A percentile compares a stretch with the other conserved stretches of the same genome.
Conservation (phyloP, 345 rosid species). For the Triadica sebifera region DNA sequence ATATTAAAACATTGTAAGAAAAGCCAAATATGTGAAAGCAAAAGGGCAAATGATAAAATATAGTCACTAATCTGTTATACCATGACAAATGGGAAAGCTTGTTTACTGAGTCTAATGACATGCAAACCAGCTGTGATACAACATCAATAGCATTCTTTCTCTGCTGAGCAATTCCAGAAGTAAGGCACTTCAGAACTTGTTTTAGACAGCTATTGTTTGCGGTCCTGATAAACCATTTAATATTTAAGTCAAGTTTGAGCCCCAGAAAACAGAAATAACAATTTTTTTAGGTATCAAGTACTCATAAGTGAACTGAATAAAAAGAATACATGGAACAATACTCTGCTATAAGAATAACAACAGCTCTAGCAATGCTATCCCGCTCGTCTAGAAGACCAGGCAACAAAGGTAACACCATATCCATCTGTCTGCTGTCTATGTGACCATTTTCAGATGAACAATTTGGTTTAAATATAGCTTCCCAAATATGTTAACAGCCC, state of each 20-base stretch:
- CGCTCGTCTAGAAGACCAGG: constrained; percentile 81
- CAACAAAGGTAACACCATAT: constrained; percentile 48
- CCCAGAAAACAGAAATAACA: constrained; percentile 12
- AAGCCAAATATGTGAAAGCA: constrained; percentile 15
- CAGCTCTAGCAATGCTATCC: constrained; percentile 82
- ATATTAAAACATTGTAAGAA: constrained; percentile 14
- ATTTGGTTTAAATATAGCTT: constrained; percentile 51
- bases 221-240: constrained; percentile 46
- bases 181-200: constrained; percentile 66
- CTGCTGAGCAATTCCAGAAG: constrained; percentile 57
- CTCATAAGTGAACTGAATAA: constrained; percentile 11
- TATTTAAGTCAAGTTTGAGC: constrained; percentile 31
- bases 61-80: constrained; percentile 34
- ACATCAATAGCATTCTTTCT: constrained; percentile 79
- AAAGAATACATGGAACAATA: constrained; percentile 60
- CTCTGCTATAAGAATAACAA: constrained; percentile 67
- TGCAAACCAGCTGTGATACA: constrained; percentile 53
- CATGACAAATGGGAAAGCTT: constrained; percentile 52
- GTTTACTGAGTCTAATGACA: constrained; percentile 40
- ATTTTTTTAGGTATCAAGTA: constrained; percentile 1
- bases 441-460: constrained; percentile 42
- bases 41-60: constrained; percentile 21
- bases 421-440: constrained; percentile 50
- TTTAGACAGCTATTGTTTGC: constrained; percentile 53
- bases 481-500: constrained; percentile 59